Conservation (phyloP, 1,139 yeast genomes). For the Suhomyces taliae region DNA sequence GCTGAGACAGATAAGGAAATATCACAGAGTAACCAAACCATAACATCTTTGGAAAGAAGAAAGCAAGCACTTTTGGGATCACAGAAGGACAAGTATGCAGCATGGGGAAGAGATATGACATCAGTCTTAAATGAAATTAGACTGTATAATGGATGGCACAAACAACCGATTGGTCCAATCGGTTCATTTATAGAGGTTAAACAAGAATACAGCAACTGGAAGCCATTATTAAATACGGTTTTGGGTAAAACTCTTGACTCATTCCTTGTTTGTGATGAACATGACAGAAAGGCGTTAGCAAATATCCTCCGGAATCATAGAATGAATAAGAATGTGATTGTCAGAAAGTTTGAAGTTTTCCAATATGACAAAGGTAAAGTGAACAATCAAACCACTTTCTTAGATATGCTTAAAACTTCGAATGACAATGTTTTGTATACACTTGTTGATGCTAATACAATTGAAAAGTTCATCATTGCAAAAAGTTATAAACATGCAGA, state of each 20-base stretch:
- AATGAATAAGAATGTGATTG: slow-evolving; percentile 42
- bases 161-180: slow-evolving; percentile 78
- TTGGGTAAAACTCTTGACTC: slow-evolving; percentile 52
- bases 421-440: slow-evolving; percentile 57
- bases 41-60: slow-evolving; percentile 5
- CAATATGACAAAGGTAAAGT: slow-evolving; percentile 42
- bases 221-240: slow-evolving; percentile 56
- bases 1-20: slow-evolving; percentile 8
- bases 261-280: slow-evolving; percentile 64
- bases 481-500: slow-evolving; percentile 55
- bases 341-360: slow-evolving; percentile 58
- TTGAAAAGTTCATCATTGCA: slow-evolving; percentile 61
- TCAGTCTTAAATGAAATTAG: slow-evolving; percentile 44
- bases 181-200: slow-evolving; percentile 65
- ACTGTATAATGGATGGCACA: slow-evolving; percentile 37
- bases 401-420: slow-evolving; percentile 59
- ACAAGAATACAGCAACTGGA: slow-evolving; percentile 57
- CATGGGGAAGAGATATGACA: slow-evolving; percentile 51
- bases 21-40: slow-evolving; percentile 4
- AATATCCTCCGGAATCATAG: slow-evolving; percentile 36
- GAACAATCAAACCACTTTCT: slow-evolving; percentile 42
- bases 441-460: slow-evolving; percentile 61
- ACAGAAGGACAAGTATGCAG: slow-evolving; percentile 33
- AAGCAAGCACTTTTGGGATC: slow-evolving; percentile 17
- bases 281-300: slow-evolving; percentile 56